Evolutionary conservation across 441 rosid species (phyloP), one percentile per base, ranked within the genome.

Genomic region (Jatropha multifida): DNA sequence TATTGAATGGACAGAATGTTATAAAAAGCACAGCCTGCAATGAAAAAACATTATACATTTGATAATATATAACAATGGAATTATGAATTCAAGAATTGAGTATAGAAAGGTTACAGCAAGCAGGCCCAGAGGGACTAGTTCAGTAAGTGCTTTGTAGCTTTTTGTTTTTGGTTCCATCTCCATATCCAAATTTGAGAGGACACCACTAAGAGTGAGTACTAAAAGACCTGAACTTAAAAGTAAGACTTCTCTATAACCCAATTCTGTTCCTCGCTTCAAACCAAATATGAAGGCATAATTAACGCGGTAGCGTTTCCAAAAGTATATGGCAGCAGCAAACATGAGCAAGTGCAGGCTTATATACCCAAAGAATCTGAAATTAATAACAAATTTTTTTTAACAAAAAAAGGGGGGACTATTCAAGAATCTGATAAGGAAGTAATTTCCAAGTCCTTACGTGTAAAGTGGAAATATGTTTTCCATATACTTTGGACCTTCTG

Each of bases 391-490:
- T 32, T 32, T 32, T 32, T 2, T 32, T 32, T 32, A 32, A 23
- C 23, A 69, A 11, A n/a, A 11, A 17, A 18, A 52, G 32, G 32
- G 32, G 12, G 37, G 41, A 41, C 48, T 44, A 55, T 17, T 1
- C 55, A 62, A n/a, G 20, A 44, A 23, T 38, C 26, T 38, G 12
- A 10, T 73, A 26, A 7, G 23, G 41, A 58, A 5, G 14, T 15
- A 41, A 41, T 73, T 38, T 17, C 11, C 15, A 5, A 7, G 7
- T 41, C 72, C 84, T 83, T 77, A 87, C 97, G 92, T 86, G 80
- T 92, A 90, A 46, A 94, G 91, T 61, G 94, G 96, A 71, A 94
- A 94, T 61, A 92, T 90, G 76, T 84, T 94, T 65, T 83, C 88
- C 98, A 90, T 94, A 69, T 94, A 92, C 49, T 76, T 74, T 61